phyloP scores from a whole-genome alignment of 805 yeast species.

The Ogataea pilisensis region DNA sequence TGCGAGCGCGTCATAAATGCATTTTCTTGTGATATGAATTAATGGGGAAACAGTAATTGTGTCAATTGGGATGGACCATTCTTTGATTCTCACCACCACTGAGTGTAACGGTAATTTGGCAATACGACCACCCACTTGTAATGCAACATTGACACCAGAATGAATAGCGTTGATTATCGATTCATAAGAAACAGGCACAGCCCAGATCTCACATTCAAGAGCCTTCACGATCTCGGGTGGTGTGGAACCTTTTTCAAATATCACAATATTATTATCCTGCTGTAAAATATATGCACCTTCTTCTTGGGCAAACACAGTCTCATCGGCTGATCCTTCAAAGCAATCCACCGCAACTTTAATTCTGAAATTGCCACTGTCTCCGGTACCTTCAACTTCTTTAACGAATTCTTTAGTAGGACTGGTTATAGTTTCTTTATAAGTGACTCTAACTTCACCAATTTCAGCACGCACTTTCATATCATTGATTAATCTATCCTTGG shows the following conservation, averaged over 20 bases:
- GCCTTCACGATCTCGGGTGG: slow-evolving; percentile 24
- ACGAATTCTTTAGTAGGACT: slow-evolving; percentile 21
- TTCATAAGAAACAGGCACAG: slow-evolving; percentile 41
- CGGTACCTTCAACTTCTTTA: slow-evolving; percentile 12
- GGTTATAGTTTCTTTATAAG: slow-evolving; percentile 71
- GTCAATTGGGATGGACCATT: slow-evolving; percentile 54
- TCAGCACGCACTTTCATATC: slow-evolving; percentile 81
- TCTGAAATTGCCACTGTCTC: slow-evolving; percentile 21
- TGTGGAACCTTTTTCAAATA: slow-evolving; percentile 31
- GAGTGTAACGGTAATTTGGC: slow-evolving; percentile 59
- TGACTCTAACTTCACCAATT: slow-evolving; percentile 80
- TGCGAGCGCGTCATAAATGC: slow-evolving; percentile 37
- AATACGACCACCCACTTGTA: slow-evolving; percentile 65
- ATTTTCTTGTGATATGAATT: slow-evolving; percentile 42
- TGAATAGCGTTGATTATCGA: slow-evolving; percentile 49
- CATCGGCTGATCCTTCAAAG: slow-evolving; percentile 32
- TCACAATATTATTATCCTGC: slow-evolving; percentile 43
- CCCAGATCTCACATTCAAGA: slow-evolving; percentile 37
- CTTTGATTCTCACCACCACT: slow-evolving; percentile 47
- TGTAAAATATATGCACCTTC: slow-evolving; percentile 39
- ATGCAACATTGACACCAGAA: slow-evolving; percentile 56
- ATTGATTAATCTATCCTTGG: slow-evolving; percentile 69
- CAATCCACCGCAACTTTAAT: slow-evolving; percentile 27
- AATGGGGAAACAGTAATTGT: slow-evolving; percentile 35
- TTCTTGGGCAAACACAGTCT: slow-evolving; percentile 30